Evolutionary conservation across 2,329 filamentous ascomycete species (phyloP).

Genomic region (Fusarium nanum): DNA sequence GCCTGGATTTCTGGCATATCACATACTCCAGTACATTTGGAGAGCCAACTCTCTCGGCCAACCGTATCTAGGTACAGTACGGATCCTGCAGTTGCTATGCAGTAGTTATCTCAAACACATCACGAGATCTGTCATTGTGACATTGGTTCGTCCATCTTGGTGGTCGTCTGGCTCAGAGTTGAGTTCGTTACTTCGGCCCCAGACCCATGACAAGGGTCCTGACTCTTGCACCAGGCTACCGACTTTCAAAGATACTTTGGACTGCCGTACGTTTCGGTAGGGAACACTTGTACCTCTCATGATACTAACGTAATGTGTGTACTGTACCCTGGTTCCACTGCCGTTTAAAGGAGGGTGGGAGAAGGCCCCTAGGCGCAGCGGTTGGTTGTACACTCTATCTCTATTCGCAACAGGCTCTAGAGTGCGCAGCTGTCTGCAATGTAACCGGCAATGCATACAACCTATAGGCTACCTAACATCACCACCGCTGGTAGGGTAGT

Average conservation of each 20-base stretch:
- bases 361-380: constrained; percentile 26
- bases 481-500: background rate
- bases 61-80: background rate
- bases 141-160: constrained; percentile 22
- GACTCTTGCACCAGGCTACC: constrained; percentile 29
- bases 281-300: constrained; percentile 1
- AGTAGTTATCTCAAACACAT: background rate
- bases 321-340: constrained; percentile 28
- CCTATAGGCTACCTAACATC: constrained; percentile 2
- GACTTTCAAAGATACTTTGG: background rate
- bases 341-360: constrained; percentile 28
- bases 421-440: constrained; percentile 10
- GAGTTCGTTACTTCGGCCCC: constrained; percentile 37
- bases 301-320: background rate
- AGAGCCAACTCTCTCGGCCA: background rate
- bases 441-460: background rate
- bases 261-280: background rate
- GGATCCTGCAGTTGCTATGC: background rate
- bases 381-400: background rate
- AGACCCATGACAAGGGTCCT: constrained; percentile 38
- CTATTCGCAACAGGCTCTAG: background rate
- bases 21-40: background rate
- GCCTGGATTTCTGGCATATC: background rate
- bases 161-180: constrained; percentile 38
- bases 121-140: background rate